Evolutionary conservation across 495 filamentous ascomycete species (phyloP).

Genomic region (Talaromyces stipitatus): DNA sequence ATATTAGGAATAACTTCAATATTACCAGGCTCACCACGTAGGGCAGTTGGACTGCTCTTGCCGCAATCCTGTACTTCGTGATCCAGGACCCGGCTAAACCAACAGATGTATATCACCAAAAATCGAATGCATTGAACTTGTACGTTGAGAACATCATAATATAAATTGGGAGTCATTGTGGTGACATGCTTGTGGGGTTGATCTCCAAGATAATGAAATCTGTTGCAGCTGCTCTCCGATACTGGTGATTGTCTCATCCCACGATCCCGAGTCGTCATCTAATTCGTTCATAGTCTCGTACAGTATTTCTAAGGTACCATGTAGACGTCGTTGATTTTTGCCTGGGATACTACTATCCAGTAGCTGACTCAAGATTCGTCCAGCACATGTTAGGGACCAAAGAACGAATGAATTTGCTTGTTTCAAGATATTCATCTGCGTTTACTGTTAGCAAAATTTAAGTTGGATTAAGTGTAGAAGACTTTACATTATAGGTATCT

Average conservation of each 20-base stretch:
- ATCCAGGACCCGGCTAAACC: too few relatives aligned
- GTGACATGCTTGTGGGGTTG: neutral
- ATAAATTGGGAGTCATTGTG: neutral
- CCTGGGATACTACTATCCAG: neutral
- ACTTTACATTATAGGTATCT: neutral
- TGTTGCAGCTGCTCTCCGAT: neutral
- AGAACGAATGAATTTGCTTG: neutral
- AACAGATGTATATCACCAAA: too few relatives aligned
- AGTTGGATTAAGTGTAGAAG: neutral
- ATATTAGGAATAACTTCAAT: too few relatives aligned
- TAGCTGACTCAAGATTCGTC: neutral
- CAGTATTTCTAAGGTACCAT: slow-evolving; percentile 46
- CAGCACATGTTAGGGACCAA: neutral
- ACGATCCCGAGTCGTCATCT: slow-evolving; percentile 38
- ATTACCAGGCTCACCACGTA: too few relatives aligned
- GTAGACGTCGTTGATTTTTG: slow-evolving; percentile 6
- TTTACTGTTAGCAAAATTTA: neutral
- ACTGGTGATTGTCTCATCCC: slow-evolving; percentile 22
- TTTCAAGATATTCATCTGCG: neutral
- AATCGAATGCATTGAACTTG: too few relatives aligned
- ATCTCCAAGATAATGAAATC: neutral
- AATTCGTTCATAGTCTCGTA: slow-evolving; percentile 8
- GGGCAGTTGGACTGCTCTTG: too few relatives aligned
- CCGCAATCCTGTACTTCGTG: too few relatives aligned
- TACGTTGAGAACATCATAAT: neutral